phyloP scores from a whole-genome alignment of 2,329 filamentous ascomycete species.

The Periglandula ipomoeae region DNA sequence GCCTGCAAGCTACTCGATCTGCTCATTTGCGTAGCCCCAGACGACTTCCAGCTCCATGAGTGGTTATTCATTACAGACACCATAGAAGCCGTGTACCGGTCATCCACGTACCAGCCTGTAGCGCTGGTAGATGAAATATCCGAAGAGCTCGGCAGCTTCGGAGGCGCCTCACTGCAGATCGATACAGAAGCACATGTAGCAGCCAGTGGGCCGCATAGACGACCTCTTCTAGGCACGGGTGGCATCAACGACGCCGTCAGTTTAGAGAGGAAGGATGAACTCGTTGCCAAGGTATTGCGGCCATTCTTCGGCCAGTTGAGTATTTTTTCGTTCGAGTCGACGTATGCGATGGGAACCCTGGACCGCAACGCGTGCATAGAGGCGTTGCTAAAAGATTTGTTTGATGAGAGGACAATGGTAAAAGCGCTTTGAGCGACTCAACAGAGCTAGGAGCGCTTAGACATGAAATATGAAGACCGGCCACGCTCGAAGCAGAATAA shows the following conservation, averaged over 20 bases:
- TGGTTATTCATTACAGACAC: constrained; percentile 98
- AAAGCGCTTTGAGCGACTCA: constrained; percentile 40
- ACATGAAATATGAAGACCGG: not conserved
- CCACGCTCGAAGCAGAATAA: too few species aligned
- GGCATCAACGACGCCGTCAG: constrained; percentile 47
- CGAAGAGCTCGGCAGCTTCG: constrained; percentile 54
- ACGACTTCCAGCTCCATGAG: constrained; percentile 96
- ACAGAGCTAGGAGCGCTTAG: not conserved
- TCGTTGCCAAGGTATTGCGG: constrained; percentile 69
- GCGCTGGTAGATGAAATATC: constrained; percentile 80
- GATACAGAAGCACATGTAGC: constrained; percentile 29
- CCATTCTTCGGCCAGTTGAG: constrained; percentile 90
- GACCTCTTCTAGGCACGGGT: constrained; percentile 41
- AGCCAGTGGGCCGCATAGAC: constrained; percentile 26
- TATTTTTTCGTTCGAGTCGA: constrained; percentile 87
- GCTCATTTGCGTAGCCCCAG: constrained; percentile 75
- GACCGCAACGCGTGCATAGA: constrained; percentile 57
- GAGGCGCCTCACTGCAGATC: constrained; percentile 22
- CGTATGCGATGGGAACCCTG: constrained; percentile 69
- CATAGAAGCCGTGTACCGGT: constrained; percentile 87
- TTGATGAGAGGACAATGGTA: constrained; percentile 65
- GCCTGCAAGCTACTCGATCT: constrained; percentile 90
- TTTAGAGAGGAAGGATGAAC: constrained; percentile 53
- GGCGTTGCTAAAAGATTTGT: constrained; percentile 63
- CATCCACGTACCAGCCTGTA: constrained; percentile 56